Conservation (phyloP, 768 basidiomycete genomes). For the Leccinum olivaceopallidum region DNA sequence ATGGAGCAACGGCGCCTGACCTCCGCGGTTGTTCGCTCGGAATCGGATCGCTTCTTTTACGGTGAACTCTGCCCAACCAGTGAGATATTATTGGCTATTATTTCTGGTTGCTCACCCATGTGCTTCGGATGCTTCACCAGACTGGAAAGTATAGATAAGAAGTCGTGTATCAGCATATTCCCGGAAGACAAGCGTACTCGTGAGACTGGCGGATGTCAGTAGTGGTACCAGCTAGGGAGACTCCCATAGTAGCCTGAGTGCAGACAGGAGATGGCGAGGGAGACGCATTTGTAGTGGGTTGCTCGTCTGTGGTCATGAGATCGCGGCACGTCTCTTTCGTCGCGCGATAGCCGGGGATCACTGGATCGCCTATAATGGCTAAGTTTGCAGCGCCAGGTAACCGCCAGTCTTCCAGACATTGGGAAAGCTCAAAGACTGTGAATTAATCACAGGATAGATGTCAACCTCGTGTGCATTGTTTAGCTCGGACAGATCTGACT, state of each 20-base stretch:
- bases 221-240: too few species aligned
- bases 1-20: too few species aligned
- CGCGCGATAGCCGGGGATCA: too few species aligned
- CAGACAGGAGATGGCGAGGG: too few species aligned
- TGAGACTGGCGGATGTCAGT: not conserved
- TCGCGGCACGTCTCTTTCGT: too few species aligned
- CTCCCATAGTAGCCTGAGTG: too few species aligned
- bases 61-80: not conserved
- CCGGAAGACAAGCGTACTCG: not conserved
- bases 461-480: conserved; percentile 3
- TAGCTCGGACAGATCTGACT: conserved; percentile 7
- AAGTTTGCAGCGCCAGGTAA: too few species aligned
- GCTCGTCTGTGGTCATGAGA: too few species aligned
- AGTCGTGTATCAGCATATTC: not conserved
- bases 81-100: not conserved
- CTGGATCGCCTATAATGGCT: too few species aligned
- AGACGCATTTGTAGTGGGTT: too few species aligned
- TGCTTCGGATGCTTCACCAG: conserved; percentile 36
- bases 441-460: not conserved
- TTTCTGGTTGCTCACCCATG: conserved; percentile 35
- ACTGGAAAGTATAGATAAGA: not conserved
- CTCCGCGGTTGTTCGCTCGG: not conserved
- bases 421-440: not conserved
- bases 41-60: not conserved
- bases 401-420: conserved; percentile 36